phyloP scores from a whole-genome alignment of 495 filamentous ascomycete species.

The Tuber borchii region DNA sequence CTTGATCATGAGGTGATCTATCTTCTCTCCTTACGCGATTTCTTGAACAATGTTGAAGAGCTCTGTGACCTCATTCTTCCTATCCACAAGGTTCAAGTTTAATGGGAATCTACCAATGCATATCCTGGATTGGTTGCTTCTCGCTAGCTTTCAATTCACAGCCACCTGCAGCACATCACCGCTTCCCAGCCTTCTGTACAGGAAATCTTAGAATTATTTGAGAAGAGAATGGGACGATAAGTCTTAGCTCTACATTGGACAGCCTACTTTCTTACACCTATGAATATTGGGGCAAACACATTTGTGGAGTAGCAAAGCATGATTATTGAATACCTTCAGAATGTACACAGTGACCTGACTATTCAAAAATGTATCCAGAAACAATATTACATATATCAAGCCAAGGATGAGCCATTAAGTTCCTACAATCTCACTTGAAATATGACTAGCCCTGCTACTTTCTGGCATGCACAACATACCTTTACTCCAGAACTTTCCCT shows the following conservation, averaged over 20 bases:
- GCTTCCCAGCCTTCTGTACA: too few relatives aligned
- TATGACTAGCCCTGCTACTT: neutral
- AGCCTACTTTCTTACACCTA: neutral
- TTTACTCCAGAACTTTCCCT: neutral
- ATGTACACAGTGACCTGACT: neutral
- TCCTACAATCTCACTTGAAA: neutral
- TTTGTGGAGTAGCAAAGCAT: neutral
- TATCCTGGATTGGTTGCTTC: too few relatives aligned
- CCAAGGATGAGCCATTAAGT: neutral
- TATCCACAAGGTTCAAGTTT: neutral
- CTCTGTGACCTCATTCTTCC: neutral
- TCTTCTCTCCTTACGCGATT: too few relatives aligned
- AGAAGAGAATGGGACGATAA: neutral
- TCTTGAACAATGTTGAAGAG: neutral
- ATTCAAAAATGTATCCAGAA: neutral
- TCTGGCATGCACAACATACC: neutral
- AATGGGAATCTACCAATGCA: too few relatives aligned
- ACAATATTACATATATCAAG: neutral
- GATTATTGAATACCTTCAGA: neutral
- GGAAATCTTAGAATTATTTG: neutral
- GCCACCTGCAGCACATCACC: neutral
- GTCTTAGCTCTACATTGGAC: neutral
- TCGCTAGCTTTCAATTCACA: neutral
- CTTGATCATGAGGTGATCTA: neutral
- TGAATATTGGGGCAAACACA: neutral